Evolutionary conservation across 2,329 filamentous ascomycete species (phyloP).

Genomic region (Colletotrichum sp.): DNA sequence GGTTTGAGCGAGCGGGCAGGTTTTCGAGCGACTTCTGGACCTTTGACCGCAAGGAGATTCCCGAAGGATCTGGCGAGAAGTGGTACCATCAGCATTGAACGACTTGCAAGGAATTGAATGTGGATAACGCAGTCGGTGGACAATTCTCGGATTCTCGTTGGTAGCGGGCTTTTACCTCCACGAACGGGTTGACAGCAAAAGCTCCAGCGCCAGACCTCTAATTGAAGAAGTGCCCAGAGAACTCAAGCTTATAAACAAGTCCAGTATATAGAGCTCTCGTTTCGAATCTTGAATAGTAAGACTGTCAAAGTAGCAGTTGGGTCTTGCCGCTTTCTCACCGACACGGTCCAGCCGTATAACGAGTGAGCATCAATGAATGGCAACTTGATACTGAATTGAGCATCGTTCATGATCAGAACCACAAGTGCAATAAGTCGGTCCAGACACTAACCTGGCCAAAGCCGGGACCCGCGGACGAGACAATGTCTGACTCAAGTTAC

Average conservation of each 20-base stretch:
- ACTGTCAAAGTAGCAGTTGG: not conserved
- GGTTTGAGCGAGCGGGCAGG: not conserved
- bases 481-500: not conserved
- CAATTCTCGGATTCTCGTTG: too few species aligned
- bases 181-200: not conserved
- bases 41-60: not conserved
- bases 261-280: too few species aligned
- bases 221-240: not conserved
- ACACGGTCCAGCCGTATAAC: not conserved
- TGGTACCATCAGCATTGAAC: not conserved
- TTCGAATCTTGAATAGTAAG: not conserved
- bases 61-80: not conserved
- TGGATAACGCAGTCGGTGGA: not conserved
- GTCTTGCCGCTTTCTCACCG: rapidly evolving
- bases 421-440: too few species aligned
- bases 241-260: too few species aligned
- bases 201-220: too few species aligned
- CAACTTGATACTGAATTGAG: too few species aligned
- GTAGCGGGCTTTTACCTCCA: not conserved
- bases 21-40: not conserved
- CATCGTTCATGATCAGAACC: not conserved
- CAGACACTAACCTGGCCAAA: not conserved
- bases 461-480: not conserved
- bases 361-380: not conserved
- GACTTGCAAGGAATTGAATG: not conserved